Conservation (phyloP, 1,139 yeast species). For the Suhomyces maxii region DNA sequence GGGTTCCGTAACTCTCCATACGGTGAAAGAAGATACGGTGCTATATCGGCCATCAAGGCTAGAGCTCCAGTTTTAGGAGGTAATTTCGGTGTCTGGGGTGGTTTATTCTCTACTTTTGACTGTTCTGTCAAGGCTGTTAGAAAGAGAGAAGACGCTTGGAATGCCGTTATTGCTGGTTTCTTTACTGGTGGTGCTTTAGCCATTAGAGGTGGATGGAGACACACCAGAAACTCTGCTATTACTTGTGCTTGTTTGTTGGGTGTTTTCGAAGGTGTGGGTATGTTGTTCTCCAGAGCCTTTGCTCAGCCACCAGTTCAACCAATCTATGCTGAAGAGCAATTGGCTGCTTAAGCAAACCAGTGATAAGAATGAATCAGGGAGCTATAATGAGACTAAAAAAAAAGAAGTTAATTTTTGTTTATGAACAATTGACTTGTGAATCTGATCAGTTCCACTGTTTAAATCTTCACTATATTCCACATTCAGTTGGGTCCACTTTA, state of each 20-base stretch:
- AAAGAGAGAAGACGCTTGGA: conserved; percentile 98
- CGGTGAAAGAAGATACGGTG: conserved; percentile 92
- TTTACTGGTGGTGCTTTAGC: conserved; percentile 98
- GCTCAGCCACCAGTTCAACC: conserved; percentile 88
- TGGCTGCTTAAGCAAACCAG: conserved; percentile 39
- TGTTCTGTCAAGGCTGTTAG: conserved; percentile 94
- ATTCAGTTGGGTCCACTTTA: background rate
- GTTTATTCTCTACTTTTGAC: conserved; percentile 91
- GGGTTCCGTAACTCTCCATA: conserved; percentile 97
- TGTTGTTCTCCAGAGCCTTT: conserved; percentile 88
- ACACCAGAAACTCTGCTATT: conserved; percentile 93
- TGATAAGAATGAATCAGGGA: too few species aligned
- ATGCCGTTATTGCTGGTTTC: conserved; percentile 97
- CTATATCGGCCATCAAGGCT: conserved; percentile 86
- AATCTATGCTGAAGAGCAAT: conserved; percentile 63
- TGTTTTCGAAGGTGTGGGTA: conserved; percentile 97
- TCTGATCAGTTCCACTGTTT: too few species aligned
- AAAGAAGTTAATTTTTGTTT: too few species aligned
- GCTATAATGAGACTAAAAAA: too few species aligned
- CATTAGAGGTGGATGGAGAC: conserved; percentile 98
- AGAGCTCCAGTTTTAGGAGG: conserved; percentile 99
- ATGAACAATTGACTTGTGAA: too few species aligned
- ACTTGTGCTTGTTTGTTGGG: conserved; percentile 97
- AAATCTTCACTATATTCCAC: too few species aligned
- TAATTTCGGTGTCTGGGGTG: conserved; percentile 99